These are phyloP conservation scores for Pisolithus marmoratus DNA, from an alignment of 768 basidiomycete species.

Conservation along the genomic window DNA sequence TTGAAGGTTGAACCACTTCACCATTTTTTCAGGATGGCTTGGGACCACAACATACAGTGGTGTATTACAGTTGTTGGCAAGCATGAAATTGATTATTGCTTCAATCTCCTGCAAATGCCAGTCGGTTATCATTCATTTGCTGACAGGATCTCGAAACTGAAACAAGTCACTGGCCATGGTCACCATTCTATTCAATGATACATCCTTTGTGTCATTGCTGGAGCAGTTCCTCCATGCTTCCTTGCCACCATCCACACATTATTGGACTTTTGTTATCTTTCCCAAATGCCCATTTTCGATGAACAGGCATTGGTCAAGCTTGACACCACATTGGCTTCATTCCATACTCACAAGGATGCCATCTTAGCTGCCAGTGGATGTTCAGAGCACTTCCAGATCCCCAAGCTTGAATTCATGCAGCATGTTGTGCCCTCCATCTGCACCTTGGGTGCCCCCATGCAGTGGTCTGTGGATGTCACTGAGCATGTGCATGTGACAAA, in stretches of 20 bases:
- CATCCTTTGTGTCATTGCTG: constrained; percentile 30
- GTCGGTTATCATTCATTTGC: constrained; percentile 15
- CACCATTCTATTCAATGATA: constrained; percentile 31
- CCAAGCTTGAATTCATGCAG: constrained; percentile 38
- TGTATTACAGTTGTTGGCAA: too few species aligned
- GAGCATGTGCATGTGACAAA: too few species aligned
- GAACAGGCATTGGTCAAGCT: constrained; percentile 17
- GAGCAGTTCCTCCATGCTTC: constrained; percentile 24
- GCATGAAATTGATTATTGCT: too few species aligned
- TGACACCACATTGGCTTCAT: constrained; percentile 16
- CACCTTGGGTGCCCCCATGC: constrained; percentile 22
- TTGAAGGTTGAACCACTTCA: too few species aligned
- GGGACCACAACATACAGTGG: too few species aligned
- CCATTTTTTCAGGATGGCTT: too few species aligned
- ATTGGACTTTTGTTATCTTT: constrained; percentile 32
- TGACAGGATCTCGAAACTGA: constrained; percentile 34
- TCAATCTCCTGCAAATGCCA: constrained; percentile 10
- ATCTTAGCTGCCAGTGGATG: constrained; percentile 23
- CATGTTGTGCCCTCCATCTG: constrained; percentile 25
- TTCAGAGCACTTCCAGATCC: constrained; percentile 33
- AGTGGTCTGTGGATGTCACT: too few species aligned
- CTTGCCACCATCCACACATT: constrained; percentile 30
- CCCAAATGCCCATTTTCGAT: constrained; percentile 24
- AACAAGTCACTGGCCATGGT: constrained; percentile 36
- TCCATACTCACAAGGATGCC: constrained; percentile 30